Evolutionary conservation across 352 stramenopile species (phyloP).

Genomic region (Phytopythium litorale): DNA sequence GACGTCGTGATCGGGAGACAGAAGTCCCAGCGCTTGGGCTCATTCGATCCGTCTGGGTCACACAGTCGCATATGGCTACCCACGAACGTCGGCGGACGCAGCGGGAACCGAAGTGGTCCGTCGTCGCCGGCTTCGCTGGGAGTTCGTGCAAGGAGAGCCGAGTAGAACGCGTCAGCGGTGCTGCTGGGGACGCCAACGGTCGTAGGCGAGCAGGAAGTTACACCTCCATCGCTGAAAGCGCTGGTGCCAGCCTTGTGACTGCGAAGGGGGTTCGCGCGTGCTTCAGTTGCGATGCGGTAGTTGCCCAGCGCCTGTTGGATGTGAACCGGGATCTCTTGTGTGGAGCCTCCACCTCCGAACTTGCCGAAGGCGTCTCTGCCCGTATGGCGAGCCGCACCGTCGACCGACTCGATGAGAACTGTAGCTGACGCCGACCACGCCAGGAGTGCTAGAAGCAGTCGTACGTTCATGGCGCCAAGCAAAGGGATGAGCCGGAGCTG

Average conservation of each 20-base stretch:
- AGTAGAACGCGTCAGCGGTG: background rate
- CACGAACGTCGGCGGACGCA: background rate
- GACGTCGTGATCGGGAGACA: slow-evolving; percentile 29
- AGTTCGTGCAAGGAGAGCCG: background rate
- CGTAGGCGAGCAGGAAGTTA: slow-evolving; percentile 23
- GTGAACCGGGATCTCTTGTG: background rate
- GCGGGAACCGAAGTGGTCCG: background rate
- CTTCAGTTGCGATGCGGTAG: background rate
- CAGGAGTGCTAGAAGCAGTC: too few species aligned
- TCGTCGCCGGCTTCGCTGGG: background rate
- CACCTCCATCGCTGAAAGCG: background rate
- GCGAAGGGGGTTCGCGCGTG: background rate
- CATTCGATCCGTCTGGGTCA: background rate
- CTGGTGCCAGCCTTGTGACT: too few species aligned
- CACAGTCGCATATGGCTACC: background rate
- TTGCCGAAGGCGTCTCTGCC: background rate
- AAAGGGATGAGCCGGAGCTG: too few species aligned
- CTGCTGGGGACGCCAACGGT: background rate
- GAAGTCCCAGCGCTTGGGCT: slow-evolving; percentile 21
- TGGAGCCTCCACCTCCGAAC: too few species aligned
- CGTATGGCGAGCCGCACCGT: too few species aligned
- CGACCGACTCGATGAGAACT: too few species aligned
- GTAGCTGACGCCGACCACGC: too few species aligned
- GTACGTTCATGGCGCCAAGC: too few species aligned
- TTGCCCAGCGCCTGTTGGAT: background rate